A percentile compares a stretch with the other conserved stretches of the same genome.
Evolutionary conservation across 73 alveolate species (phyloP).

Genomic region (Paramecium biaurelia): DNA sequence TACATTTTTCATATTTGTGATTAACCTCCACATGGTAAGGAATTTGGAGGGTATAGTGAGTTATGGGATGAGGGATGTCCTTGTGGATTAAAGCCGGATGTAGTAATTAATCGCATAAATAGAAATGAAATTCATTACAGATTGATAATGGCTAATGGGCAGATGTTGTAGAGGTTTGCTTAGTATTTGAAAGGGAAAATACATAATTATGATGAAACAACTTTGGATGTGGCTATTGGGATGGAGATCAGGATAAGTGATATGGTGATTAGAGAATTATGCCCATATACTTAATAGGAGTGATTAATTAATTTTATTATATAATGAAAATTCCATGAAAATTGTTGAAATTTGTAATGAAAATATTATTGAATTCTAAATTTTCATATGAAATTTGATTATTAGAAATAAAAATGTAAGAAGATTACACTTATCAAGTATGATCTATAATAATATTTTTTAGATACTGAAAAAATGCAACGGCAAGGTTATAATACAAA

Average conservation of each 20-base stretch:
- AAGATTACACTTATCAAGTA: constrained; percentile 2
- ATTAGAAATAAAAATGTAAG: not conserved
- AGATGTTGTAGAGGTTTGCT: not conserved
- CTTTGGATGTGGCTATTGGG: constrained; percentile 18
- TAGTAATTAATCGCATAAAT: not conserved
- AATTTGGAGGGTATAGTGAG: constrained; percentile 41
- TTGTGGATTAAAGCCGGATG: constrained; percentile 21
- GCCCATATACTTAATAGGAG: not conserved
- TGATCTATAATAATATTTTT: not conserved
- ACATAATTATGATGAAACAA: constrained; percentile 20
- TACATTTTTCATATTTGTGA: constrained; percentile 86
- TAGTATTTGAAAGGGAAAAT: constrained; percentile 13
- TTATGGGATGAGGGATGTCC: constrained; percentile 47
- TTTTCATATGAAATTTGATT: not conserved
- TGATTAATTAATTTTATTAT: not conserved
- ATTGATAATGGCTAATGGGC: constrained; percentile 34
- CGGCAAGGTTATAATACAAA: not conserved
- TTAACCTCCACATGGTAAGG: constrained; percentile 82
- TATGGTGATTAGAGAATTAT: constrained; percentile 60
- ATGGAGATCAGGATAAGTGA: constrained; percentile 58
- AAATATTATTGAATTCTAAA: not conserved
- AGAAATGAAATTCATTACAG: constrained; percentile 49
- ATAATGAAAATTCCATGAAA: not conserved
- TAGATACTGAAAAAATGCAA: constrained; percentile 12
- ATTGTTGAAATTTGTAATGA: constrained; percentile 20